These are phyloP conservation scores for Larix kaempferi DNA, from an alignment of 75 land plant species.

Conservation along the genomic window DNA sequence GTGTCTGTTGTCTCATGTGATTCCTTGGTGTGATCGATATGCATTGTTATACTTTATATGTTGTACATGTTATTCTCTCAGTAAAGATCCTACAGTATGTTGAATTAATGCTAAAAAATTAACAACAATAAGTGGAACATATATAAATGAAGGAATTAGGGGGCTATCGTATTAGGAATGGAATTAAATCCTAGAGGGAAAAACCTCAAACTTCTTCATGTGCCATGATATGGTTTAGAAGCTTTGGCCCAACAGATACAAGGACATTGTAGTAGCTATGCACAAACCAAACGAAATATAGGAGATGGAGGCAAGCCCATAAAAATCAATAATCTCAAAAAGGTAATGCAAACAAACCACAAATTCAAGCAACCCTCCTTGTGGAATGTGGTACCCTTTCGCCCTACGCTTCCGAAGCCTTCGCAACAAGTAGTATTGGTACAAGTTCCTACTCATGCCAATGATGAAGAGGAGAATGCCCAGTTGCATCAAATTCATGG, in stretches of 20 bases:
- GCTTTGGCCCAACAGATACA: constrained; percentile 49
- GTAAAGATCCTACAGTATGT: too few relatives aligned
- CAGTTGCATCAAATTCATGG: too few relatives aligned
- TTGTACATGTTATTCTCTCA: too few relatives aligned
- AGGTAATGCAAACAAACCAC: constrained; percentile 74
- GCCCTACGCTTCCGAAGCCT: constrained; percentile 36
- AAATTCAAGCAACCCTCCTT: constrained; percentile 53
- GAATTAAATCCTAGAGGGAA: constrained; percentile 55
- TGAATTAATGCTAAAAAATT: too few relatives aligned
- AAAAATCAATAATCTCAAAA: constrained; percentile 51
- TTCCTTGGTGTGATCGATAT: too few relatives aligned
- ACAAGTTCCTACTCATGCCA: constrained; percentile 68
- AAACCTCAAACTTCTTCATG: constrained; percentile 50
- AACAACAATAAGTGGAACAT: too few relatives aligned
- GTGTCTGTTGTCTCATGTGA: too few relatives aligned
- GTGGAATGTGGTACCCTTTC: constrained; percentile 56
- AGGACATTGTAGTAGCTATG: constrained; percentile 12
- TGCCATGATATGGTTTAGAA: constrained; percentile 60
- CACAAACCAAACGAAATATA: constrained; percentile 35
- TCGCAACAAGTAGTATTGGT: constrained; percentile 70
- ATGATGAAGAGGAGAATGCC: constrained; percentile 30
- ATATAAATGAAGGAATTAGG: too few relatives aligned
- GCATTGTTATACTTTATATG: too few relatives aligned
- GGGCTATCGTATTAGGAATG: constrained; percentile 28
- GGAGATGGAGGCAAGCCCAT: constrained; percentile 51